Percentiles rank a stretch among this genome's conserved stretches.
phyloP scores from a whole-genome alignment of 805 yeast species.

The Huiozyma sinensis region DNA sequence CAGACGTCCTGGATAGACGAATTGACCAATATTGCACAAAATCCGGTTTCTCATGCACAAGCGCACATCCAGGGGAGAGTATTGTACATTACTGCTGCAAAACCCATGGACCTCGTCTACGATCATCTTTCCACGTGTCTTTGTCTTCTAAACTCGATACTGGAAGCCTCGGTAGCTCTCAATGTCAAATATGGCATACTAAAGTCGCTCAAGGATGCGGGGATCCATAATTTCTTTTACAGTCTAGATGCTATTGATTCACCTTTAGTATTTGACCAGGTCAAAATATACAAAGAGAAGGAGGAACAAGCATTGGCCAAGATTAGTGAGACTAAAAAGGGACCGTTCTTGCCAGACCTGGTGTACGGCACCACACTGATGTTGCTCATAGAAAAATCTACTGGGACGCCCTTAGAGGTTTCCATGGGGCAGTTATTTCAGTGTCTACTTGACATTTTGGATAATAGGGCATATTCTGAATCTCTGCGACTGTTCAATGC shows the following conservation, averaged over 20 bases:
- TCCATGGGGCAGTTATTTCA: constrained; percentile 46
- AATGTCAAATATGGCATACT: constrained; percentile 41
- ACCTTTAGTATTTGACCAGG: constrained; percentile 54
- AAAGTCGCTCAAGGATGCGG: constrained; percentile 48
- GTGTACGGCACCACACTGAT: constrained; percentile 17
- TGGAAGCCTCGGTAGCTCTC: constrained; percentile 31
- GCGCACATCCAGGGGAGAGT: not conserved
- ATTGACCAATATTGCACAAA: constrained; percentile 1
- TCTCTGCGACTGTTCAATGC: constrained; percentile 36
- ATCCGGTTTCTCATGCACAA: not conserved
- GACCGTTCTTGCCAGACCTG: constrained; percentile 15
- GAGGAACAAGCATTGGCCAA: constrained; percentile 28
- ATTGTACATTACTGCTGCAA: constrained; percentile 6
- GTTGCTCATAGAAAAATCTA: constrained; percentile 12
- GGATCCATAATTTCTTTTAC: constrained; percentile 42
- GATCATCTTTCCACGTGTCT: constrained; percentile 67
- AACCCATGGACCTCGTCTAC: constrained; percentile 9
- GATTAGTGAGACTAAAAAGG: constrained; percentile 24
- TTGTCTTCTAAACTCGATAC: constrained; percentile 57
- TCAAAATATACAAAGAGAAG: constrained; percentile 37
- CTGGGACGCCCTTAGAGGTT: constrained; percentile 60
- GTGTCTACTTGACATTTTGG: constrained; percentile 40
- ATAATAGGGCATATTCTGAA: constrained; percentile 41
- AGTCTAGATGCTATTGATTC: constrained; percentile 42
- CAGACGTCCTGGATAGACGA: constrained; percentile 3